A percentile compares a stretch with the other conserved stretches of the same genome.
phyloP scores from a whole-genome alignment of 495 filamentous ascomycete genomes.

The Neurospora sp. region DNA sequence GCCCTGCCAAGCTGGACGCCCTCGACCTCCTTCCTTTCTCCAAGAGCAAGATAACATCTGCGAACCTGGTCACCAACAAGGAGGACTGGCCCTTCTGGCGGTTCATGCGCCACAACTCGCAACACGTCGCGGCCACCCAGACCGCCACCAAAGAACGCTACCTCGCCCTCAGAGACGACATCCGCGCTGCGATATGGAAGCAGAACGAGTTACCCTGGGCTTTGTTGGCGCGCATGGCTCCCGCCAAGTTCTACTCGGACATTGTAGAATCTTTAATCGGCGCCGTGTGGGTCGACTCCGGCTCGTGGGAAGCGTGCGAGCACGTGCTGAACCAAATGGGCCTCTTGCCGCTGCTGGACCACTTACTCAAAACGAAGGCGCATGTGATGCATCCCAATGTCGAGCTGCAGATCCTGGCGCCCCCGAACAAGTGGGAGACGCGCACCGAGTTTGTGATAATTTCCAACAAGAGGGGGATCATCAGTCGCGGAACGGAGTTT shows the following conservation, averaged over 20 bases:
- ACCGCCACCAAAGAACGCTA: slow-evolving; percentile 39
- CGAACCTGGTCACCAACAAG: slow-evolving; percentile 4
- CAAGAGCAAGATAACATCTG: neutral
- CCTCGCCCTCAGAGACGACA: slow-evolving; percentile 32
- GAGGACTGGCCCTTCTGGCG: slow-evolving; percentile 47
- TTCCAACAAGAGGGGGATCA: neutral
- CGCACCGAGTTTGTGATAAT: neutral
- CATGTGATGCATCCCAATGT: slow-evolving; percentile 68
- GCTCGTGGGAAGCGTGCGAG: slow-evolving; percentile 46
- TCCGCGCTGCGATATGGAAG: slow-evolving; percentile 39
- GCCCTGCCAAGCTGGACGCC: neutral
- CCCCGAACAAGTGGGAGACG: neutral
- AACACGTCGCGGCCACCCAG: slow-evolving; percentile 33
- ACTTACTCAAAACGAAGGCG: slow-evolving; percentile 49
- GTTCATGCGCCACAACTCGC: slow-evolving; percentile 53
- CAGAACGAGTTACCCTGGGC: slow-evolving; percentile 61
- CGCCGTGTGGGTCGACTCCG: slow-evolving; percentile 78
- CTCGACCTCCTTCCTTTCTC: slow-evolving; percentile 11
- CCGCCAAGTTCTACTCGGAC: slow-evolving; percentile 80
- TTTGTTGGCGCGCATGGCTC: slow-evolving; percentile 49
- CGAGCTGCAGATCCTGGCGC: slow-evolving; percentile 45
- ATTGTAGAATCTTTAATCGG: slow-evolving; percentile 73
- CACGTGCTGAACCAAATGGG: slow-evolving; percentile 53
- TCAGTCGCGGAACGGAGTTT: slow-evolving; percentile 17
- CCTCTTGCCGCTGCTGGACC: slow-evolving; percentile 49